Percentiles rank a stretch among this genome's conserved stretches.
These are phyloP conservation scores for Centella asiatica DNA, from an alignment of 129 eudicot genomes.

Conservation along the genomic window DNA sequence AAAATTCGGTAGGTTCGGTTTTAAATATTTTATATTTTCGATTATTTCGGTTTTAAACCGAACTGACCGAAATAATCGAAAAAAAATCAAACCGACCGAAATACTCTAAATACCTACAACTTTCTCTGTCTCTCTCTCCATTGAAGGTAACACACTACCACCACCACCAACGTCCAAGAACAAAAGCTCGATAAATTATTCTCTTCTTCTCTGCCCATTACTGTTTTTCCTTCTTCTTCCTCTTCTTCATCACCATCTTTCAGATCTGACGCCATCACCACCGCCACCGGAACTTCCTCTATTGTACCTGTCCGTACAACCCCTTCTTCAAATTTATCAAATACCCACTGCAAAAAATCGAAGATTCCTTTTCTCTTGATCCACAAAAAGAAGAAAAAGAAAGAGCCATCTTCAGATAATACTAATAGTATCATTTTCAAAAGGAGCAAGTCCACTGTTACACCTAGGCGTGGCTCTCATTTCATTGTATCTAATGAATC, in stretches of 20 bases:
- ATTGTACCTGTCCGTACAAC: slow-evolving; percentile 1
- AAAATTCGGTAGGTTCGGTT: no score
- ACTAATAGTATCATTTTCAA: slow-evolving; percentile 30
- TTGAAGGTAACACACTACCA: not conserved
- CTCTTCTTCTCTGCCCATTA: slow-evolving; percentile 62
- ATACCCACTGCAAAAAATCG: slow-evolving; percentile 28
- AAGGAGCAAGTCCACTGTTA: slow-evolving; percentile 68
- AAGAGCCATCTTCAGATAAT: slow-evolving; percentile 10
- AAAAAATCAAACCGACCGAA: no score
- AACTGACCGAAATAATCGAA: no score
- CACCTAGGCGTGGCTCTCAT: slow-evolving; percentile 44
- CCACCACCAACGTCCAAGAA: slow-evolving; percentile 2
- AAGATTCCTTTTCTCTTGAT: slow-evolving; percentile 45
- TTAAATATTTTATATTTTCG: no score
- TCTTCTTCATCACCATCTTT: slow-evolving; percentile 54
- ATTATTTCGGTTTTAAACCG: no score
- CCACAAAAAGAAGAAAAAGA: slow-evolving; percentile 63
- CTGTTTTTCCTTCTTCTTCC: slow-evolving; percentile 53
- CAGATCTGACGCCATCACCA: slow-evolving; percentile 36
- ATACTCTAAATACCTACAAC: not conserved
- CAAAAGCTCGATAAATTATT: slow-evolving; percentile 86
- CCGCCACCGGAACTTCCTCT: not conserved
- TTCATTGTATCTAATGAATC: slow-evolving; percentile 23
- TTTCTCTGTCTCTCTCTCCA: slow-evolving; percentile 3
- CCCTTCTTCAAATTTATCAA: slow-evolving; percentile 8